Percentiles rank a stretch among this genome's conserved stretches.
These are phyloP conservation scores for Picocystis sp. DNA, from an alignment of 163 green algal species.

Conservation along the genomic window DNA sequence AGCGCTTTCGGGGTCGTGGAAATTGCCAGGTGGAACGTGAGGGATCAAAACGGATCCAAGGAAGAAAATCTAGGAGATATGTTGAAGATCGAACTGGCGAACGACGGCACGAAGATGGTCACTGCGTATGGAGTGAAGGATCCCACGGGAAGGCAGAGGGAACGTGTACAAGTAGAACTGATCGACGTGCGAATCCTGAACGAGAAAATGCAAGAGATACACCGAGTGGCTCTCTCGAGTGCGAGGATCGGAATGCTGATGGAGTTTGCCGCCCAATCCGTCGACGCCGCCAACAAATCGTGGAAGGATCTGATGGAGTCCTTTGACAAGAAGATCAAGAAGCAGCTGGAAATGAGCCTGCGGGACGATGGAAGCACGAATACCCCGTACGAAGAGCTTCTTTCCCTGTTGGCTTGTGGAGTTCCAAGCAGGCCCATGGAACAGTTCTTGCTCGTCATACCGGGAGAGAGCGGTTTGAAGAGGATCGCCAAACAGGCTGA, in stretches of 20 bases:
- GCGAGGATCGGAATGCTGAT: too few species aligned
- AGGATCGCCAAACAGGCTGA: conserved; percentile 41
- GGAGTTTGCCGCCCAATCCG: conserved; percentile 16
- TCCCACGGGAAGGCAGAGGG: conserved; percentile 7
- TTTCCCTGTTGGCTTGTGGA: conserved; percentile 22
- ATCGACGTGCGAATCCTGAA: conserved; percentile 11
- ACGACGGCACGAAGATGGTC: too few species aligned
- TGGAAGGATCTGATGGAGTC: conserved; percentile 14
- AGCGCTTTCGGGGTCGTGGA: too few species aligned
- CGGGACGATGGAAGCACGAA: conserved; percentile 12
- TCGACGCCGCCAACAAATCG: conserved; percentile 11
- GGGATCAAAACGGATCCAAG: too few species aligned
- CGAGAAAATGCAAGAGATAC: too few species aligned
- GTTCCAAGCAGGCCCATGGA: conserved; percentile 28
- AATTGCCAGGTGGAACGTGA: too few species aligned
- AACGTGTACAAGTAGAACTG: conserved; percentile 15
- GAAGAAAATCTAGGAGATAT: too few species aligned
- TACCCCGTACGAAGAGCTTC: conserved; percentile 18
- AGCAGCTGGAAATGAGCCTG: conserved; percentile 13
- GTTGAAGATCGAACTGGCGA: too few species aligned
- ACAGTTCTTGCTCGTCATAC: conserved; percentile 31
- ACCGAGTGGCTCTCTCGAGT: too few species aligned
- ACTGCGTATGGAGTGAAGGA: conserved; percentile 5
- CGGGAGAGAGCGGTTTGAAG: conserved; percentile 34
- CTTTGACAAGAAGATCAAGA: conserved; percentile 11